phyloP scores from a whole-genome alignment of 208 protist species.

The Endotrypanum monterogeii region DNA sequence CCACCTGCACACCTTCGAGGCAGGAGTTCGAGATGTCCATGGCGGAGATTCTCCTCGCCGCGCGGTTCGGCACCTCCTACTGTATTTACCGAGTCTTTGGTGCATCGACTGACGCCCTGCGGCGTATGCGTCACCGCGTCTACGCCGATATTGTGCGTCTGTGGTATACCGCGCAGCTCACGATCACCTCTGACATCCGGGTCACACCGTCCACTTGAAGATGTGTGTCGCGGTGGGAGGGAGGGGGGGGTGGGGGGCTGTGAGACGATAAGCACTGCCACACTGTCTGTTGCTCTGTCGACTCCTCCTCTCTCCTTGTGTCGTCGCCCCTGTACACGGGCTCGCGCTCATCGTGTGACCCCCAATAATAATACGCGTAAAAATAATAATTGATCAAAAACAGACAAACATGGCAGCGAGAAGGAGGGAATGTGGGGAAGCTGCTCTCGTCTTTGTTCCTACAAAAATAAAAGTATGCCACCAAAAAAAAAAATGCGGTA shows the following conservation, averaged over 20 bases:
- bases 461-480: too few species aligned
- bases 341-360: not conserved
- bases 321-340: not conserved
- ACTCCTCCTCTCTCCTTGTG: constrained; percentile 6
- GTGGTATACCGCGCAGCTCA: constrained; percentile 68
- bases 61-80: constrained; percentile 66
- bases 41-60: constrained; percentile 79
- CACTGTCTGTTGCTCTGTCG: not conserved
- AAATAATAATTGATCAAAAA: too few species aligned
- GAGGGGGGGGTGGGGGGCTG: too few species aligned
- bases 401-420: too few species aligned
- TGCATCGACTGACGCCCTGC: constrained; percentile 51
- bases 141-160: constrained; percentile 59
- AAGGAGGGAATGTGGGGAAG: too few species aligned
- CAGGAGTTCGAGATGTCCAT: constrained; percentile 84
- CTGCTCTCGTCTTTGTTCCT: too few species aligned
- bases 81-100: constrained; percentile 80
- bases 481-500: too few species aligned
- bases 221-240: too few species aligned
- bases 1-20: constrained; percentile 52
- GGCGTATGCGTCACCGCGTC: constrained; percentile 52
- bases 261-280: too few species aligned
- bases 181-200: constrained; percentile 73
- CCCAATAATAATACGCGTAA: too few species aligned
- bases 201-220: constrained; percentile 47